These are phyloP conservation scores for Yamadazyma atlantica DNA, from an alignment of 1,139 yeast genomes.

Conservation along the genomic window DNA sequence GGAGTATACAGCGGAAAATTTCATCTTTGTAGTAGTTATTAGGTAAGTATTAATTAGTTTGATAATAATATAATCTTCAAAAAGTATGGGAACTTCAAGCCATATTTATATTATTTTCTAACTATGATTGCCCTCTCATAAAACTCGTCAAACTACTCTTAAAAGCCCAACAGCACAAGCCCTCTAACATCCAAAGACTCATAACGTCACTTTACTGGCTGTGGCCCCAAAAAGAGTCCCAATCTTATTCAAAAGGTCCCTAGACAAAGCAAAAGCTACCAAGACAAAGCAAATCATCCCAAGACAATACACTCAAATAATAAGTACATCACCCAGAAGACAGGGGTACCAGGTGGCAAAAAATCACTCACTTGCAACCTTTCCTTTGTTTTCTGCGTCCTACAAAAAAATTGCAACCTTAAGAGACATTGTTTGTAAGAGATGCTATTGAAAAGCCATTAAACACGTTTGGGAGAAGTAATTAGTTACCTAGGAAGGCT, in stretches of 20 bases:
- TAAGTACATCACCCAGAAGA: too few species aligned
- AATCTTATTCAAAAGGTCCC: too few species aligned
- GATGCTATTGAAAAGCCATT: not conserved
- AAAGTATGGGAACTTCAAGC: conserved; percentile 3
- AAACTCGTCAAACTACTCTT: too few species aligned
- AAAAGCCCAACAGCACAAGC: too few species aligned
- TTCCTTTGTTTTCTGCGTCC: too few species aligned
- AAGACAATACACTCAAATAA: too few species aligned
- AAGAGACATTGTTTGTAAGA: too few species aligned
- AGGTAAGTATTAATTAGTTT: conserved; percentile 1
- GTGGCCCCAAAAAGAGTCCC: too few species aligned
- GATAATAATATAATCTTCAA: not conserved
- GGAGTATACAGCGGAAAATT: conserved; percentile 9
- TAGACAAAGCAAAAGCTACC: not conserved
- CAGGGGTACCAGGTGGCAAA: too few species aligned
- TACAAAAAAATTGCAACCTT: not conserved
- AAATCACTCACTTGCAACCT: not conserved
- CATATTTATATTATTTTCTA: conserved; percentile 1
- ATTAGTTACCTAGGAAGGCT: conserved; percentile 2
- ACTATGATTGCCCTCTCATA: not conserved
- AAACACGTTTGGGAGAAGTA: not conserved
- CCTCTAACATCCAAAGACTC: too few species aligned
- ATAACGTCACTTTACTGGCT: too few species aligned
- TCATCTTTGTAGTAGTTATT: conserved; percentile 6
- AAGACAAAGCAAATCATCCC: too few species aligned